Evolutionary conservation across 768 basidiomycete genomes (phyloP).

Genomic region (Termitomyces sp.): DNA sequence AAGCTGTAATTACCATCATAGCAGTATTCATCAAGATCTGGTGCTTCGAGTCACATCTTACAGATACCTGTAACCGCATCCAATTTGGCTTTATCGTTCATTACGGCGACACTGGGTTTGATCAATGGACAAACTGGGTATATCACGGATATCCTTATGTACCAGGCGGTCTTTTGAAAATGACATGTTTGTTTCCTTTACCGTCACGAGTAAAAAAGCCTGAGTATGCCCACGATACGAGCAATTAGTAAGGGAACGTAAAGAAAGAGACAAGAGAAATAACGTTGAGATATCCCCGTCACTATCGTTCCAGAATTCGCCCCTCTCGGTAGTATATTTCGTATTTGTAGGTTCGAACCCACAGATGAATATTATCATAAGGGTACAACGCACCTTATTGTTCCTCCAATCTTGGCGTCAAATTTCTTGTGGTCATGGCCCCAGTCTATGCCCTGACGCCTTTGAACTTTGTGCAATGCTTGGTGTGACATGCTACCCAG

Average conservation of each 20-base stretch:
- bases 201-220: slow-evolving; percentile 3
- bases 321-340: slow-evolving; percentile 13
- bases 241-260: neutral
- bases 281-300: slow-evolving; percentile 11
- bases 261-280: neutral
- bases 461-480: slow-evolving; percentile 16
- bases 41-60: neutral
- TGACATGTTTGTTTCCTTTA: slow-evolving; percentile 4
- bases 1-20: slow-evolving; percentile 7
- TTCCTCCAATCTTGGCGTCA: slow-evolving; percentile 12
- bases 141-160: neutral
- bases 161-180: neutral
- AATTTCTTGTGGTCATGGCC: slow-evolving; percentile 21
- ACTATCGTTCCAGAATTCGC: slow-evolving; percentile 10
- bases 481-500: slow-evolving; percentile 18
- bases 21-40: too few relatives aligned
- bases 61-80: neutral
- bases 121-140: neutral
- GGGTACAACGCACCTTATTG: slow-evolving; percentile 9
- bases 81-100: neutral
- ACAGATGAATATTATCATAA: neutral
- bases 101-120: too few relatives aligned
- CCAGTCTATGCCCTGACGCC: slow-evolving; percentile 19
- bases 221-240: slow-evolving; percentile 7
- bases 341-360: neutral